phyloP scores from a whole-genome alignment of 768 basidiomycete genomes.

The Leccinum aurantiacum region DNA sequence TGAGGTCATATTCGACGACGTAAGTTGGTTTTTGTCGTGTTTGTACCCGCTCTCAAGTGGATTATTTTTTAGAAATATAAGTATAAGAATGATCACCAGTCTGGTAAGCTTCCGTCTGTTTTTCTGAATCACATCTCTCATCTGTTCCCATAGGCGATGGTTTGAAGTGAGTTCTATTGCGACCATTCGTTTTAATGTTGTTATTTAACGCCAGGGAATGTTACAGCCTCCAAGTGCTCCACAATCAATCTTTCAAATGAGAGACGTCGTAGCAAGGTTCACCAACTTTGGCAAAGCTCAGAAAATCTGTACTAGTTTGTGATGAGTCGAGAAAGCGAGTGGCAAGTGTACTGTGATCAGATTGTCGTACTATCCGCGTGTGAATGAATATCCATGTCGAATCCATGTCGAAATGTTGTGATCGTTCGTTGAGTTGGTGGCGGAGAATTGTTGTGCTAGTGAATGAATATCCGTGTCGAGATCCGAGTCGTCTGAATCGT shows the following conservation, averaged over 20 bases:
- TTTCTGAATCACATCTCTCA: neutral
- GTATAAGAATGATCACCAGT: no score
- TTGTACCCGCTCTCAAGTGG: neutral
- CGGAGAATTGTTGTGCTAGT: no score
- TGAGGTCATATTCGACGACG: neutral
- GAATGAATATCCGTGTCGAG: no score
- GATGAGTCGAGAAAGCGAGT: neutral
- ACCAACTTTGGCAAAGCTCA: neutral
- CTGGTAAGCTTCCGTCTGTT: neutral
- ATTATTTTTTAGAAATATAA: neutral
- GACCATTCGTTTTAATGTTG: neutral
- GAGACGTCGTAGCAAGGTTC: neutral
- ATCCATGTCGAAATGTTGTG: no score
- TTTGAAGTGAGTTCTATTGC: neutral
- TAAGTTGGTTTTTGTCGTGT: neutral
- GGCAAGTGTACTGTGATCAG: neutral
- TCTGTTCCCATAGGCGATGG: neutral
- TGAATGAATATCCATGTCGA: neutral
- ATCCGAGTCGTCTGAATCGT: neutral
- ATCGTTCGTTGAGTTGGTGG: no score
- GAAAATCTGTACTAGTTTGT: neutral
- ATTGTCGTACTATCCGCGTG: neutral
- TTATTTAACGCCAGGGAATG: neutral
- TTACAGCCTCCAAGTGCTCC: neutral
- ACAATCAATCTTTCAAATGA: neutral